These are phyloP conservation scores for Paecilomyces variotii DNA, from an alignment of 2,329 filamentous ascomycete genomes.

Conservation along the genomic window DNA sequence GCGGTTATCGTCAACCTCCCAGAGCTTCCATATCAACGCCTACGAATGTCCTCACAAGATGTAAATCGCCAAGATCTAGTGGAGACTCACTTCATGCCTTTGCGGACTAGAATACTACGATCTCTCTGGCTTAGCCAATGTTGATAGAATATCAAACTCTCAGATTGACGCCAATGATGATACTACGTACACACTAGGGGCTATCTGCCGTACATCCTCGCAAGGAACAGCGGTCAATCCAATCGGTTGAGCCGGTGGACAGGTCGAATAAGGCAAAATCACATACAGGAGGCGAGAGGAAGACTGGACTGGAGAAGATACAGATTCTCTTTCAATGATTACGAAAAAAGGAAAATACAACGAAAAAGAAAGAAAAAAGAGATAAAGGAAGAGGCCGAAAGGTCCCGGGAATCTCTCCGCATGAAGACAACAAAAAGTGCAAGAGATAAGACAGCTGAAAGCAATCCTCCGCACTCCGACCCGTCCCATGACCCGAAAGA, in stretches of 20 bases:
- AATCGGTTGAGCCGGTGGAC: not conserved
- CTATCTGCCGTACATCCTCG: too few species aligned
- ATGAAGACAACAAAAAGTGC: not conserved
- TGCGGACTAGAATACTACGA: too few species aligned
- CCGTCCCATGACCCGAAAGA: not conserved
- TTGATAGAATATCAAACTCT: too few species aligned
- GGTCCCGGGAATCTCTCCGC: not conserved
- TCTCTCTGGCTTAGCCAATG: too few species aligned
- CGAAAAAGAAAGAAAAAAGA: not conserved
- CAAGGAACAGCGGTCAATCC: not conserved
- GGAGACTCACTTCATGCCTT: too few species aligned
- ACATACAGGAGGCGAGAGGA: not conserved
- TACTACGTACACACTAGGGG: too few species aligned
- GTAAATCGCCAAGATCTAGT: too few species aligned
- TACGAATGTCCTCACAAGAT: too few species aligned
- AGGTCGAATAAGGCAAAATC: not conserved
- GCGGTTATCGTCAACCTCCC: constrained; percentile 13
- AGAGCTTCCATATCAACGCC: not conserved
- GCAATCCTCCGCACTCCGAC: not conserved
- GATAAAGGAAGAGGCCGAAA: not conserved
- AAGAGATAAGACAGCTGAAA: not conserved
- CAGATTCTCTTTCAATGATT: not conserved
- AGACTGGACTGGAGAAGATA: not conserved
- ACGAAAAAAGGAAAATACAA: not conserved
- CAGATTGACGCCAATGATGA: too few species aligned